phyloP scores from a whole-genome alignment of 305 asterid genomes.

The Solanum hybrid region DNA sequence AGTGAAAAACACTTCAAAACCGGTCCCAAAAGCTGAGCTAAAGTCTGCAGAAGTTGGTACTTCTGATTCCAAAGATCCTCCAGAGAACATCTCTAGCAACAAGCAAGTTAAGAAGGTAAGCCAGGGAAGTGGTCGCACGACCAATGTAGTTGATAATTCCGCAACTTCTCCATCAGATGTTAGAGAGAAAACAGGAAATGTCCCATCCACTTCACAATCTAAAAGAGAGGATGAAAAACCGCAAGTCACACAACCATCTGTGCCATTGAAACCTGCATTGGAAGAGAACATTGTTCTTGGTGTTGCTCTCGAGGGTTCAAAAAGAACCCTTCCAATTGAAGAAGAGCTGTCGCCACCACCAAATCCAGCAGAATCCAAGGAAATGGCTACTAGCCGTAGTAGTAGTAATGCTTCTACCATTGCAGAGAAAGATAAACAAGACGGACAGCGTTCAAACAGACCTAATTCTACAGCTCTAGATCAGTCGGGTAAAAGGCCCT shows the following conservation, averaged over 20 bases:
- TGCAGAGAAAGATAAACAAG: constrained; percentile 51
- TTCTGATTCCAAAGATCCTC: constrained; percentile 18
- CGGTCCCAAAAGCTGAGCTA: constrained; percentile 21
- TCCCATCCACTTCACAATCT: constrained; percentile 24
- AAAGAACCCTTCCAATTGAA: constrained; percentile 94
- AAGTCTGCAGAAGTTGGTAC: constrained; percentile 26
- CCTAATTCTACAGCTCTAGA: constrained; percentile 25
- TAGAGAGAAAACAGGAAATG: constrained; percentile 26
- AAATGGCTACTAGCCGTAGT: constrained; percentile 43
- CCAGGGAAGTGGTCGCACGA: constrained; percentile 10
- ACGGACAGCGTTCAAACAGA: constrained; percentile 23
- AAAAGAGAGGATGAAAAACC: constrained; percentile 41
- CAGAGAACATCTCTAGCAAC: constrained; percentile 14
- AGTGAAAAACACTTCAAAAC: constrained; percentile 21
- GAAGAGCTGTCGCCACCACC: constrained; percentile 34
- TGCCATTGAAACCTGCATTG: constrained; percentile 39
- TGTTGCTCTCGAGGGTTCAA: constrained; percentile 92
- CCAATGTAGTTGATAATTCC: constrained; percentile 12
- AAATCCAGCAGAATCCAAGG: constrained; percentile 40
- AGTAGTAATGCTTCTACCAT: constrained; percentile 35
- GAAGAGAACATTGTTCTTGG: constrained; percentile 97
- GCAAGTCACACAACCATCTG: constrained; percentile 26
- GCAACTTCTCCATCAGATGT: constrained; percentile 16
- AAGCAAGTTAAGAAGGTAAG: constrained; percentile 33
- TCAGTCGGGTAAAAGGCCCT: constrained; percentile 23